Evolutionary conservation across 1,284 basidiomycete genomes (phyloP), one percentile per base, ranked within the genome.

Genomic region (Microbotryum saponariae): DNA sequence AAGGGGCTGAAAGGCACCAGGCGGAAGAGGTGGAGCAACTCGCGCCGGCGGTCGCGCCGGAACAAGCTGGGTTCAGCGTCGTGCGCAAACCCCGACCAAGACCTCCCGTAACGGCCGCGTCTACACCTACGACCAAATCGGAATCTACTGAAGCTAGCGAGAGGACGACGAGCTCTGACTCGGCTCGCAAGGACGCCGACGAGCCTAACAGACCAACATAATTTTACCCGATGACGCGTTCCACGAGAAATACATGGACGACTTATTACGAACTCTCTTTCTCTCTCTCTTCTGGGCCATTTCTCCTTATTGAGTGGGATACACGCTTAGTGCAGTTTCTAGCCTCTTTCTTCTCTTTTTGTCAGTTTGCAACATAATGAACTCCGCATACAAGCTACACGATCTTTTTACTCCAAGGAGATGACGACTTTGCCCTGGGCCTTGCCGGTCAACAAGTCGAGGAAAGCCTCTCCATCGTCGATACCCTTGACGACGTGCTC

Each of bases 391-490:
- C 5, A 42, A 42, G 14, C 37, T 51, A 23, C 31, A 27, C 56
- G 16, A 49, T n/a, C 20, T 12, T 4, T 25, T 46, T 60, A 60
- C 58, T 59, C 58, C 27, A 68, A 47, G 3, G 55, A 50, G 49
- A 69, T 60, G 50, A 72, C 64, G 10, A 64, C 66, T 53, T 71
- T 71, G 42, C 70, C 71, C 23, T 58, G 56, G 46, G 60, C 60
- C n/a, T 47, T 42, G 4, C 69, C 68, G 10, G 44, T 49, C 42
- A 71, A 61, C 55, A 71, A 54, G 33, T 62, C 64, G 25, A 66
- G 46, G 51, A 72, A 66, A 4, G 71, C 70, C 50, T 71, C 65
- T 29, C 69, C 71, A 37, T 72, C 61, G 52, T 71, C 70, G 49
- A 70, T 60, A 12, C 70, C 69, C 51, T 67, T 56, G 5, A 57